Evolutionary conservation across 2,329 filamentous ascomycete species (phyloP).

Genomic region (Akanthomyces lecanii): DNA sequence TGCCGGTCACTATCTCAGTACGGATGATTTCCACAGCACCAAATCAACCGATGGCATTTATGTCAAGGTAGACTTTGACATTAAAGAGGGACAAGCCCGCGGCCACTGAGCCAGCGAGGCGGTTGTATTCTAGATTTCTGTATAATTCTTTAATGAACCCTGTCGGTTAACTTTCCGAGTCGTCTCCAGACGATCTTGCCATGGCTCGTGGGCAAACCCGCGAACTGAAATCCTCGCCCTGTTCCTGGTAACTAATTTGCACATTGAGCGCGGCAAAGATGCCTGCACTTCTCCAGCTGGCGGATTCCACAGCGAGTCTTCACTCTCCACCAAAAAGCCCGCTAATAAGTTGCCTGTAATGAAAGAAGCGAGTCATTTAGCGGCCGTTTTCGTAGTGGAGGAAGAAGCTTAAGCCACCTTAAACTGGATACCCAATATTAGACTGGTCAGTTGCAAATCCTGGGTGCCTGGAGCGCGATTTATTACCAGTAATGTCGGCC

Average conservation of each 20-base stretch:
- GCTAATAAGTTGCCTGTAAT: neutral
- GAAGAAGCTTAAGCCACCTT: neutral
- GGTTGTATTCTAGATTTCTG: neutral
- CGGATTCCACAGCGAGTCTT: neutral
- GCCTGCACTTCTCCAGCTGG: neutral
- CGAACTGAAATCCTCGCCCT: neutral
- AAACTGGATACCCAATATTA: neutral
- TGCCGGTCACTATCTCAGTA: constrained; percentile 16
- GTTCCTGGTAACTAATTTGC: neutral
- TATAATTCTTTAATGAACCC: neutral
- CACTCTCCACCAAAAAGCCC: constrained; percentile 1
- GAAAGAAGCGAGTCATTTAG: constrained; percentile 7
- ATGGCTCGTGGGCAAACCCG: neutral
- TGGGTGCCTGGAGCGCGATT: neutral
- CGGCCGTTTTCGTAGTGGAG: neutral
- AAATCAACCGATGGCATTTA: constrained; percentile 31
- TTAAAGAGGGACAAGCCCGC: constrained; percentile 26
- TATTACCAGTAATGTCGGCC: neutral
- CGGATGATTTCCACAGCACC: constrained; percentile 24
- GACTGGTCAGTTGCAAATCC: neutral
- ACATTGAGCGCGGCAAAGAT: neutral
- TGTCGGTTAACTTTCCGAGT: neutral
- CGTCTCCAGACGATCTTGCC: neutral
- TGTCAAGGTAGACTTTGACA: constrained; percentile 34
- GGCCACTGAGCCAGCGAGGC: neutral